phyloP scores from a whole-genome alignment of 2,329 filamentous ascomycete species.

The Pyrenochaeta sp. region DNA sequence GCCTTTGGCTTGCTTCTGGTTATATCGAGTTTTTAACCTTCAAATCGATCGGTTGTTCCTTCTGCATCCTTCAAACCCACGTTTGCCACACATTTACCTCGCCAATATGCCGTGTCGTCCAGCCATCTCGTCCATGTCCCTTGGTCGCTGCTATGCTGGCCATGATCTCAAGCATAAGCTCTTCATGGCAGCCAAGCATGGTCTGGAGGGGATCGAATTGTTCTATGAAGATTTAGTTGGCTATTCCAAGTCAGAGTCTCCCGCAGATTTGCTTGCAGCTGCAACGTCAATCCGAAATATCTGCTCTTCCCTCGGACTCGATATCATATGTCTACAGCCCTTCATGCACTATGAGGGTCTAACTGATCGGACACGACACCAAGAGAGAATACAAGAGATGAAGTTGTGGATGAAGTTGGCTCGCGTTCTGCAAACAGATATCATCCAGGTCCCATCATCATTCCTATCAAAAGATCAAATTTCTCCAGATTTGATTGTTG shows the following conservation, averaged over 20 bases:
- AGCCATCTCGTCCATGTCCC: slow-evolving; percentile 78
- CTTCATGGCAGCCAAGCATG: slow-evolving; percentile 69
- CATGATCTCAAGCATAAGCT: slow-evolving; percentile 74
- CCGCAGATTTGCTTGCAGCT: slow-evolving; percentile 62
- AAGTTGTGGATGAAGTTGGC: slow-evolving; percentile 74
- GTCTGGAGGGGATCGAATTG: slow-evolving; percentile 74
- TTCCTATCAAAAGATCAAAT: slow-evolving; percentile 66
- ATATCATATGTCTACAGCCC: slow-evolving; percentile 74
- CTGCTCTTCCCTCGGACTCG: slow-evolving; percentile 63
- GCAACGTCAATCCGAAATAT: slow-evolving; percentile 65
- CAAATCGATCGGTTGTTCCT: no score
- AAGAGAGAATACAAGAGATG: slow-evolving; percentile 67
- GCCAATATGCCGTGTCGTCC: slow-evolving; percentile 61
- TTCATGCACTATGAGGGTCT: slow-evolving; percentile 82
- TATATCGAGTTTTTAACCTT: no score
- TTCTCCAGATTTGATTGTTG: slow-evolving; percentile 64
- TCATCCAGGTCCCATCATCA: slow-evolving; percentile 77
- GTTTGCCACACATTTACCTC: not conserved
- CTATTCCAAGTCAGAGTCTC: slow-evolving; percentile 57
- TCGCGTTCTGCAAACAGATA: slow-evolving; percentile 69
- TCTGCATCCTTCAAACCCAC: not conserved
- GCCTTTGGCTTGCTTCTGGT: no score
- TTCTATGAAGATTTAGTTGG: slow-evolving; percentile 79
- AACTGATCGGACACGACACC: slow-evolving; percentile 66
- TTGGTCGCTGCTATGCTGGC: slow-evolving; percentile 72